These are phyloP conservation scores for Aspergillus affinis DNA, from an alignment of 495 filamentous ascomycete species.

Conservation along the genomic window DNA sequence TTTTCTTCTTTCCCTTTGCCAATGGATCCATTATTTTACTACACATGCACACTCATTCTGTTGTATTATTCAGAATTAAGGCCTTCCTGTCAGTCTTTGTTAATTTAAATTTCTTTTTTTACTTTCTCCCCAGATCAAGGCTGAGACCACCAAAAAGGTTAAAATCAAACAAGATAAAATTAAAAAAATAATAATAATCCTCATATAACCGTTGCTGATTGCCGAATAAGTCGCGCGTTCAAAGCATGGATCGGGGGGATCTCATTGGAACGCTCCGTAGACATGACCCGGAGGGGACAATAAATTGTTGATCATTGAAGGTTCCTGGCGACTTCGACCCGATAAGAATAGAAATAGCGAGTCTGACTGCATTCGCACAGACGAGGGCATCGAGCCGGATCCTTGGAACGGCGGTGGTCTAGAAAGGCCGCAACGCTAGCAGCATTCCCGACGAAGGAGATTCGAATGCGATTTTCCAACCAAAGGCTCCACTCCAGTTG, in stretches of 20 bases:
- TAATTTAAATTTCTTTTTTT: no score
- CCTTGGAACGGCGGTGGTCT: conserved; percentile 37
- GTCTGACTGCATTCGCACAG: conserved; percentile 12
- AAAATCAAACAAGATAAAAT: neutral
- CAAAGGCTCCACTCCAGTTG: conserved; percentile 31
- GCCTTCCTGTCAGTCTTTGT: no score
- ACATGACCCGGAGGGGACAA: conserved; percentile 2
- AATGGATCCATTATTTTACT: no score
- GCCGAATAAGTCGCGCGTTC: no score
- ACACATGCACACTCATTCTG: no score
- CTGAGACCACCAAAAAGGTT: neutral
- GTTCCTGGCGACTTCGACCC: conserved; percentile 5
- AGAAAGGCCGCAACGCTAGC: conserved; percentile 26
- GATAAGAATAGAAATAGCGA: neutral
- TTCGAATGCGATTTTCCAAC: conserved; percentile 12
- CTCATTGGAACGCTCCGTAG: no score
- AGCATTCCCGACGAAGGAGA: conserved; percentile 9
- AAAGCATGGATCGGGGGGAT: no score
- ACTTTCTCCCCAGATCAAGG: no score
- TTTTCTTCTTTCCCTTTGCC: no score
- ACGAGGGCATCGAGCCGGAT: conserved; percentile 15
- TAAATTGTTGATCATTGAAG: conserved; percentile 10
- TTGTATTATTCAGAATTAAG: no score
- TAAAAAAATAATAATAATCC: no score
- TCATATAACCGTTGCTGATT: no score